phyloP scores from a whole-genome alignment of 495 filamentous ascomycete species.

The Hypomontagnella submonticulosa region DNA sequence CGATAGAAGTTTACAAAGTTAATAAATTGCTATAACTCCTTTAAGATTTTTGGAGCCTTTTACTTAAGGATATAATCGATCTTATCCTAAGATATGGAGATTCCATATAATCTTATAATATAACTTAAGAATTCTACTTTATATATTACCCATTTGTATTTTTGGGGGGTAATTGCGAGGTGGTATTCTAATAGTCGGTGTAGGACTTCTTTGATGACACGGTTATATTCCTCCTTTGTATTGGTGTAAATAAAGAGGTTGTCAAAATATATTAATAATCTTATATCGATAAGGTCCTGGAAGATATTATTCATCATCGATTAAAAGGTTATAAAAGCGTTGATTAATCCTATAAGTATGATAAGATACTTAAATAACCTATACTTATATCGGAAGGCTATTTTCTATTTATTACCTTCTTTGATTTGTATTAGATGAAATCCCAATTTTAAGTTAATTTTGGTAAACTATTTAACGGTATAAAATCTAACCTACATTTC shows the following conservation, averaged over 20 bases:
- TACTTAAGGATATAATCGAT: background rate
- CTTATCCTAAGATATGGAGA: background rate
- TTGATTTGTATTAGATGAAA: background rate
- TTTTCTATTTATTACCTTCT: background rate
- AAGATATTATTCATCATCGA: background rate
- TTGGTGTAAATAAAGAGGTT: background rate
- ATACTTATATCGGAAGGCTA: background rate
- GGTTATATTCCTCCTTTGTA: background rate
- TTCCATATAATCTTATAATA: background rate
- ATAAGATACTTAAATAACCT: background rate
- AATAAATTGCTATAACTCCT: background rate
- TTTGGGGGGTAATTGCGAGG: background rate
- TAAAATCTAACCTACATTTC: background rate
- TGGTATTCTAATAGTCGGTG: background rate
- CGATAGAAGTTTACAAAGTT: constrained; percentile 1
- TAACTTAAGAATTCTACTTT: background rate
- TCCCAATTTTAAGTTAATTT: too few species aligned
- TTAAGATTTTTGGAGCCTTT: background rate
- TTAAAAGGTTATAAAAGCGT: constrained; percentile 1
- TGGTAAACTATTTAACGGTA: background rate
- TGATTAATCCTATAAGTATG: background rate
- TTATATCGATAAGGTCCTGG: background rate
- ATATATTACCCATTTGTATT: background rate
- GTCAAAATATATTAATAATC: background rate
- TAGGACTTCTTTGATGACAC: background rate